phyloP scores from a whole-genome alignment of 129 eudicot species.

The Centaurea solstitialis region DNA sequence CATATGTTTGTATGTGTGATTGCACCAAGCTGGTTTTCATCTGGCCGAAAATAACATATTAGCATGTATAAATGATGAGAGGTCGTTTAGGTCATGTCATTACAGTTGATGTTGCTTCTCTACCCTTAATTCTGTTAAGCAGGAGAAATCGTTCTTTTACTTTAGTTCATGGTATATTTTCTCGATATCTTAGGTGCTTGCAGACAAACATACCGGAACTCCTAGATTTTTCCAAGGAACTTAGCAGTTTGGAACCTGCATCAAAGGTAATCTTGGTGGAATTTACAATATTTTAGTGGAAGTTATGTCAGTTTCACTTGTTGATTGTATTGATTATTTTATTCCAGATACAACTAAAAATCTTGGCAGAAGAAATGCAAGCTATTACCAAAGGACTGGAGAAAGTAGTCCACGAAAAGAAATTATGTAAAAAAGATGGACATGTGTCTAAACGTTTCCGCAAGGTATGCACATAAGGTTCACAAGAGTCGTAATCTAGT shows the following conservation, averaged over 20 bases:
- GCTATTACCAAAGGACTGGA: constrained; percentile 80
- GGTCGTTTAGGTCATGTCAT: background rate
- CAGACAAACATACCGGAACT: constrained; percentile 92
- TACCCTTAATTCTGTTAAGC: background rate
- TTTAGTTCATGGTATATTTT: constrained; percentile 10
- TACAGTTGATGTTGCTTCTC: background rate
- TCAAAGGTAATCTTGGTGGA: constrained; percentile 61
- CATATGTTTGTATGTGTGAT: background rate
- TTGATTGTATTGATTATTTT: constrained; percentile 5
- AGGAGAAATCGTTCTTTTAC: background rate
- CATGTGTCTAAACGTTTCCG: constrained; percentile 63
- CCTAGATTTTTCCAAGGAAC: constrained; percentile 83
- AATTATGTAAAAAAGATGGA: constrained; percentile 82
- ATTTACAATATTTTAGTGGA: background rate
- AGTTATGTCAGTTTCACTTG: background rate
- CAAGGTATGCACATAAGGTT: constrained; percentile 46
- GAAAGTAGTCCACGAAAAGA: constrained; percentile 75
- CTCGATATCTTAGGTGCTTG: constrained; percentile 58
- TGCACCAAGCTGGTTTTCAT: background rate
- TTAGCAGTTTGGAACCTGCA: constrained; percentile 83
- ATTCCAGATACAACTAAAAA: constrained; percentile 72
- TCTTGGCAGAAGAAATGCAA: constrained; percentile 90
- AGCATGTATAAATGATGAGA: background rate
- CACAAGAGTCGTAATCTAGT: background rate
- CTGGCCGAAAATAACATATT: background rate